Evolutionary conservation across 1,139 yeast species (phyloP).

Genomic region (Geotrichum phurueaensis): DNA sequence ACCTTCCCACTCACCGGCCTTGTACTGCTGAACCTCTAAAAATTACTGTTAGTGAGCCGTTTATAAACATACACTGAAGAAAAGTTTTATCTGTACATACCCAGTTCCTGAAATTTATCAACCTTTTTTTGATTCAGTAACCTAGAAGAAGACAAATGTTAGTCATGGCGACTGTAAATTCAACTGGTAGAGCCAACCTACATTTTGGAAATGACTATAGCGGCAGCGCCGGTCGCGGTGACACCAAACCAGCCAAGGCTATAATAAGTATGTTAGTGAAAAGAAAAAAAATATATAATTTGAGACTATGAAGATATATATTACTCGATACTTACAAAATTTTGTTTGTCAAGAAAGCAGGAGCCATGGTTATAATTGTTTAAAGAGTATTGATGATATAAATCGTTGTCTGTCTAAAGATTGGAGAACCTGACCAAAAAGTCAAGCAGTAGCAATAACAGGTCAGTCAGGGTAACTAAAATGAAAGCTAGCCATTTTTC

Average conservation of each 20-base stretch:
- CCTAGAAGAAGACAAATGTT: conserved; percentile 2
- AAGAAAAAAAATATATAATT: neutral
- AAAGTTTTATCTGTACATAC: conserved; percentile 8
- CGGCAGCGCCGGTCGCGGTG: conserved; percentile 9
- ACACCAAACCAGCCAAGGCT: conserved; percentile 12
- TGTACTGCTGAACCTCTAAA: conserved; percentile 24
- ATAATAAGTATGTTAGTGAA: neutral
- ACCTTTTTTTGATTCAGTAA: conserved; percentile 13
- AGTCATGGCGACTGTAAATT: neutral
- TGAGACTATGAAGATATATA: neutral
- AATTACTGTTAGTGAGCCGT: neutral
- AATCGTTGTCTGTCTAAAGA: neutral
- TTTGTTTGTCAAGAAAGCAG: conserved; percentile 10
- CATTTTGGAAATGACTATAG: conserved; percentile 13
- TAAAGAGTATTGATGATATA: neutral
- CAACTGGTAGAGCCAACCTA: neutral
- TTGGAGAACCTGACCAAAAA: neutral
- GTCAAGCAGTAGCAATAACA: neutral
- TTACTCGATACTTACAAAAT: conserved; percentile 6
- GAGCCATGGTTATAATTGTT: conserved; percentile 5
- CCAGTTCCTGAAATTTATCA: conserved; percentile 11
- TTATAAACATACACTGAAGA: neutral
- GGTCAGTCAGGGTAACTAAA: neutral
- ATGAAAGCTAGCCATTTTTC: neutral
- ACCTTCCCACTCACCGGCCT: conserved; percentile 37